Evolutionary conservation across 2,329 filamentous ascomycete species (phyloP).

Genomic region (Aspergillus ochraceus): DNA sequence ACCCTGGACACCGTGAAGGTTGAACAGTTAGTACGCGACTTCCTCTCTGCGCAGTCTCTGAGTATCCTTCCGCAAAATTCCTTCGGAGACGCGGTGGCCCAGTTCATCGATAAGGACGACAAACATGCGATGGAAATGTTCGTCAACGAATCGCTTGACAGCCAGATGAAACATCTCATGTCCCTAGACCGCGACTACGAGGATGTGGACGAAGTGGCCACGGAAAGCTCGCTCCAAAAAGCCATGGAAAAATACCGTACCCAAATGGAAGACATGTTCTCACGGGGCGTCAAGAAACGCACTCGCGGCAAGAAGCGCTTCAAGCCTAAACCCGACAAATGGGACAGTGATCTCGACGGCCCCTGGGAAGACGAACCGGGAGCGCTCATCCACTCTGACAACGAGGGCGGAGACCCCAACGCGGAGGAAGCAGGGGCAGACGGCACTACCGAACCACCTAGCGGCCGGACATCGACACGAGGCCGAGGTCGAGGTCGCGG

Average conservation of each 20-base stretch:
- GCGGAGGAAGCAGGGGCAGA: conserved; percentile 50
- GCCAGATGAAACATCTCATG: conserved; percentile 70
- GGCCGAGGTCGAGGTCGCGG: conserved; percentile 51
- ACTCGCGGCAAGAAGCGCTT: conserved; percentile 55
- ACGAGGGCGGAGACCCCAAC: conserved; percentile 49
- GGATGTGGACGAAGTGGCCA: conserved; percentile 65
- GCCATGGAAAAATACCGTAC: conserved; percentile 73
- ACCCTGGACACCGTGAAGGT: conserved; percentile 78
- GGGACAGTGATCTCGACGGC: conserved; percentile 89
- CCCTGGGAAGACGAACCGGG: conserved; percentile 79
- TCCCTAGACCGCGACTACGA: conserved; percentile 67
- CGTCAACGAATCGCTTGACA: conserved; percentile 68
- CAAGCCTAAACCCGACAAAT: conserved; percentile 74
- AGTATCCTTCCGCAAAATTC: conserved; percentile 90
- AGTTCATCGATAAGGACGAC: conserved; percentile 94
- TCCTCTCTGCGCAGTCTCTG: conserved; percentile 80
- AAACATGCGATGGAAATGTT: conserved; percentile 87
- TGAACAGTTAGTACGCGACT: conserved; percentile 84
- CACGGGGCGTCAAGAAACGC: conserved; percentile 61
- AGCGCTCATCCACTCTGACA: conserved; percentile 58
- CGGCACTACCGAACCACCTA: conserved; percentile 40
- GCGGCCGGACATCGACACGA: conserved; percentile 41
- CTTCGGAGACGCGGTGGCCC: conserved; percentile 87
- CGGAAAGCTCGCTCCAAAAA: conserved; percentile 68
- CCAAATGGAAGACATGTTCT: conserved; percentile 70